Percentiles rank a stretch among this genome's conserved stretches.
Conservation (phyloP, 106 monocot species). For the Dendrobium nobile region DNA sequence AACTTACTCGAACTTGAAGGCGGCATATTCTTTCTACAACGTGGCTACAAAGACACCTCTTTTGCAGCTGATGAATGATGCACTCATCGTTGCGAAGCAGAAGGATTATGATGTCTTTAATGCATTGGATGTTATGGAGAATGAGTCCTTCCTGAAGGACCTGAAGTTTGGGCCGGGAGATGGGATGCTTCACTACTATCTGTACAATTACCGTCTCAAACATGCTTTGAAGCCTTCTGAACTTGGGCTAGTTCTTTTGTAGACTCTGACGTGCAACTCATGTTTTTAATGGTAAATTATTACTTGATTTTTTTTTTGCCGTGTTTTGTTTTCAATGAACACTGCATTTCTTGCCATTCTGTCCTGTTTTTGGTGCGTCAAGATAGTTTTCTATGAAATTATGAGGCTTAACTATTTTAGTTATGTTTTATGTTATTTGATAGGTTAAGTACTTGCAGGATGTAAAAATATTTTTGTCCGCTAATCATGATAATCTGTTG, state of each 20-base stretch:
- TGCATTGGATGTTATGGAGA: slow-evolving; percentile 80
- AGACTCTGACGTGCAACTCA: background rate
- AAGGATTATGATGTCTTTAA: slow-evolving; percentile 81
- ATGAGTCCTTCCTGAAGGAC: slow-evolving; percentile 71
- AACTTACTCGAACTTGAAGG: slow-evolving; percentile 55
- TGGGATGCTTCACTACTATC: slow-evolving; percentile 80
- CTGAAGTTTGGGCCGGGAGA: slow-evolving; percentile 77
- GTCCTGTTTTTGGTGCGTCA: background rate
- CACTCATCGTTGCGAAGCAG: slow-evolving; percentile 63
- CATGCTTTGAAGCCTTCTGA: slow-evolving; percentile 40
- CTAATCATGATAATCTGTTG: background rate
- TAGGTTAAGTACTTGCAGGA: background rate
- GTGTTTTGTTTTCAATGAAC: background rate
- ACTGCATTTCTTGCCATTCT: background rate
- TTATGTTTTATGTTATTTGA: background rate
- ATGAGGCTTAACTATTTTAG: background rate
- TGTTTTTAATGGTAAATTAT: background rate
- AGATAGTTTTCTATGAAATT: background rate
- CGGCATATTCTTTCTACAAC: slow-evolving; percentile 73
- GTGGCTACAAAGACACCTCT: slow-evolving; percentile 60
- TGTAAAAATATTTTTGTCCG: background rate
- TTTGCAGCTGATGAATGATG: slow-evolving; percentile 72
- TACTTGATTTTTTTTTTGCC: background rate
- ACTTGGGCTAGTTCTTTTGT: slow-evolving; percentile 52
- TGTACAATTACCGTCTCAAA: slow-evolving; percentile 55